Conservation (phyloP, 768 basidiomycete genomes). For the Suillus weaverae region DNA sequence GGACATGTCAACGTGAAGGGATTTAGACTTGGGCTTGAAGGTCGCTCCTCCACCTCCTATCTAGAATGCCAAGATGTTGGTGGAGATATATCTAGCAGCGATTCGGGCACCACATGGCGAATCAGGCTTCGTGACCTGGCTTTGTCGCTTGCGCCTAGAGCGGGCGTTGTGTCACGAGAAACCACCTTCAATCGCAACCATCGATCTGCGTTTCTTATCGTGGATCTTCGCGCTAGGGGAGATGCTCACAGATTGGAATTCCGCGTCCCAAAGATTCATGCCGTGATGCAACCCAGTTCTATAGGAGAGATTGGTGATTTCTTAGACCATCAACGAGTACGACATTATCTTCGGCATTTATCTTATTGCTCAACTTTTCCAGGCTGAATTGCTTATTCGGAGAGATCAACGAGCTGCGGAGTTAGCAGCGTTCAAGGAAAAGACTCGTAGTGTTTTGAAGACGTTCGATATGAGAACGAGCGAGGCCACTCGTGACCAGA, state of each 20-base stretch:
- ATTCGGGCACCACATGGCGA: slow-evolving; percentile 57
- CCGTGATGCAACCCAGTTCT: slow-evolving; percentile 92
- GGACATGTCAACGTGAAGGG: slow-evolving; percentile 71
- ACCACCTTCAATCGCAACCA: slow-evolving; percentile 56
- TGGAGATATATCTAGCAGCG: slow-evolving; percentile 53
- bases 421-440: slow-evolving; percentile 80
- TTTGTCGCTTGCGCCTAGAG: slow-evolving; percentile 76
- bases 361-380: slow-evolving; percentile 20
- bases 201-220: slow-evolving; percentile 78
- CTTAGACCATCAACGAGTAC: slow-evolving; percentile 79
- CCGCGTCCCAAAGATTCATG: slow-evolving; percentile 75
- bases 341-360: background rate
- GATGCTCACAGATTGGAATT: slow-evolving; percentile 47
- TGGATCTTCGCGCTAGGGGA: slow-evolving; percentile 62
- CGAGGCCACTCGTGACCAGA: slow-evolving; percentile 12
- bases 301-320: slow-evolving; percentile 90
- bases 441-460: slow-evolving; percentile 68
- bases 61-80: slow-evolving; percentile 76
- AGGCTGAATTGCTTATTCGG: slow-evolving; percentile 75
- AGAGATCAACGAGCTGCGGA: slow-evolving; percentile 77
- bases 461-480: slow-evolving; percentile 69
- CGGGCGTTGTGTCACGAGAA: slow-evolving; percentile 34
- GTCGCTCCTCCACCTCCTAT: slow-evolving; percentile 67
- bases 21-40: slow-evolving; percentile 78
- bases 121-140: slow-evolving; percentile 72